Evolutionary conservation across 2,329 filamentous ascomycete genomes (phyloP), one percentile per base, ranked within the genome.

Genomic region (Phoma sp.): DNA sequence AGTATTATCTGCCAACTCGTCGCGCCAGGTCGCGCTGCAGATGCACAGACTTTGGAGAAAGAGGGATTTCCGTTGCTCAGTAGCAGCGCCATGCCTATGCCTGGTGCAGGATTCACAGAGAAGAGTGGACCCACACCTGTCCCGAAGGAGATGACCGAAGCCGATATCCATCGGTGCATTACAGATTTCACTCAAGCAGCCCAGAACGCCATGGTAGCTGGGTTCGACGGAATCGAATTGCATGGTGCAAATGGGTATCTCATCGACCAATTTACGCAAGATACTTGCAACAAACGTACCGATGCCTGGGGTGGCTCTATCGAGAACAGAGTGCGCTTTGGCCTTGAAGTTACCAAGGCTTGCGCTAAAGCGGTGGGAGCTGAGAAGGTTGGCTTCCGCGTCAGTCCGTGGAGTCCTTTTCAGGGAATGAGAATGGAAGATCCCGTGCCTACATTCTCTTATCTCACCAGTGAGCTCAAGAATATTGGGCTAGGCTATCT

Each of bases 201-300:
- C 0, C 72, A 73, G 62, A 75, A 74, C 25, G 76, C 78, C 3
- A 67, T 80, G 7, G 63, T 74, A 45, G 82, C 81, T 1, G 83
- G 82, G 0, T 83, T 86, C 59, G 87, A 89, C 62, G 83, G 83
- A 1, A 79, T 89, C 14, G 87, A 80, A 57, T 69, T 80, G 18
- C 77, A 79, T 59, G 77, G 71, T 27, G 85, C 85, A 1, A 86
- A 89, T 61, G 86, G 87, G 2, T 90, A 90, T 66, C 77, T 91
- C 1, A 70, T 89, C 11, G 81, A 82, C 49, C 81, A 88, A 61
- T 91, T 91, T 70, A 76, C 87, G 14, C 86, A 84, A 59, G 80
- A 83, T 57, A 78, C 72, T 7, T 75, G 76, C 60, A 87, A 87
- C 72, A 73, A 76, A 43, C 78, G 84, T 2, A 82, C 68, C 1